Conservation (phyloP, 2,329 filamentous ascomycete species). For the Magnaporthiopsis rhizophila region DNA sequence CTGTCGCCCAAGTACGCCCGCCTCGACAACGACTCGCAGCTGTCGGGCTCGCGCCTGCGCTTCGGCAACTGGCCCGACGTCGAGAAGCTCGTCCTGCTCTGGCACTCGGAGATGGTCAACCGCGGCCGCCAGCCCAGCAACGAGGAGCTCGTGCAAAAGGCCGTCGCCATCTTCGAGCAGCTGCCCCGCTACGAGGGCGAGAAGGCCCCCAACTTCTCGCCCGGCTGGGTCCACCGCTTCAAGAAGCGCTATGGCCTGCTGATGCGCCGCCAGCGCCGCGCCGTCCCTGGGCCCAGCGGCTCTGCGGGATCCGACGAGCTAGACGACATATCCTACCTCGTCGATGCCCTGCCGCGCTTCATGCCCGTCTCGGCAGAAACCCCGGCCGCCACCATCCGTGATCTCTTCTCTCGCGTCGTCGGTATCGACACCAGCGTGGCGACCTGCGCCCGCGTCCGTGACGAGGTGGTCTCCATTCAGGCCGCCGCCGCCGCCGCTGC, state of each 20-base stretch:
- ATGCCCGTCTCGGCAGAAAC: conserved; percentile 51
- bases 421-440: conserved; percentile 46
- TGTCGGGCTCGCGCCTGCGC: conserved; percentile 53
- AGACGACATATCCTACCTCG: conserved; percentile 51
- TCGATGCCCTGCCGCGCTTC: conserved; percentile 51
- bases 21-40: conserved; percentile 51
- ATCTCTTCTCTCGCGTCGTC: conserved; percentile 46
- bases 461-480: conserved; percentile 40
- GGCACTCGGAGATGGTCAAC: conserved; percentile 44
- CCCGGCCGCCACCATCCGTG: conserved; percentile 50
- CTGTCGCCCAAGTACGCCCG: conserved; percentile 54
- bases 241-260: conserved; percentile 55
- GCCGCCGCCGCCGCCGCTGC: conserved; percentile 18
- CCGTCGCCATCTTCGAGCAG: conserved; percentile 49
- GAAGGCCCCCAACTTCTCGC: conserved; percentile 52
- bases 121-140: conserved; percentile 52
- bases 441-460: conserved; percentile 48
- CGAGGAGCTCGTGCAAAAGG: conserved; percentile 55
- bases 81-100: conserved; percentile 47
- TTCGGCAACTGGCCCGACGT: conserved; percentile 59
- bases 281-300: conserved; percentile 32
- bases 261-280: conserved; percentile 40
- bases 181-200: conserved; percentile 54
- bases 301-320: conserved; percentile 19
- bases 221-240: conserved; percentile 57